A percentile compares a stretch with the other conserved stretches of the same genome.
Evolutionary conservation across 176 grass and related monocot species (phyloP).

Genomic region (Hordeum vulgare): MorexV3_pseudomolecules_assembly NC_058518.1:408864585-408865084

Average conservation of each 20-base stretch:
- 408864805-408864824: conserved; percentile 85
- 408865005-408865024: neutral
- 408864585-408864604: conserved; percentile 88
- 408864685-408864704: conserved; percentile 92
- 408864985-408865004: conserved; percentile 13
- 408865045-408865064: conserved; percentile 2
- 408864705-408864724: conserved; percentile 79
- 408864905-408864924: conserved; percentile 70
- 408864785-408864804: conserved; percentile 42
- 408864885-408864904: conserved; percentile 75
- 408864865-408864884: conserved; percentile 54
- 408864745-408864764: conserved; percentile 59
- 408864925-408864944: conserved; percentile 72
- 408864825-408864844: conserved; percentile 57
- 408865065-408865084: conserved; percentile 1
- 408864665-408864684: conserved; percentile 68
- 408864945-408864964: conserved; percentile 61
- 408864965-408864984: conserved; percentile 73
- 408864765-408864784: conserved; percentile 54
- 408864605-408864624: conserved; percentile 61
- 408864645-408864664: conserved; percentile 80
- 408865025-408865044: neutral
- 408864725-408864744: conserved; percentile 64
- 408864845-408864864: conserved; percentile 30
- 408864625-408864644: conserved; percentile 92